Conservation (phyloP, 306 rosid species). For the Clitoria ternatea region DNA sequence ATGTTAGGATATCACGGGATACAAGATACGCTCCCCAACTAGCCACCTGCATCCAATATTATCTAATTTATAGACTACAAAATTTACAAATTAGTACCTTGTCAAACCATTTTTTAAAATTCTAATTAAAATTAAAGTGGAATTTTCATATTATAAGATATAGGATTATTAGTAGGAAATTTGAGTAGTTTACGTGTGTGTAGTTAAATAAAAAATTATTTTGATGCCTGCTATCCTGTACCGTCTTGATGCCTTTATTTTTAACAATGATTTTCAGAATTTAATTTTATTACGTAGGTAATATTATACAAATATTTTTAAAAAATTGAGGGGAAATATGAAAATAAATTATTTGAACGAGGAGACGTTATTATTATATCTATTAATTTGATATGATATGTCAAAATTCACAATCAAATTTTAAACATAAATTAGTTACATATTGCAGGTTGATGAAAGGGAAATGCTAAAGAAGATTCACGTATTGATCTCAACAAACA, state of each 20-base stretch:
- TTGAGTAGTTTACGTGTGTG: not conserved
- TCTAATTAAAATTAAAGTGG: no score
- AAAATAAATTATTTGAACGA: not conserved
- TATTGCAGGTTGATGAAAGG: no score
- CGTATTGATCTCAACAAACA: no score
- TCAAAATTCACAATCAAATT: not conserved
- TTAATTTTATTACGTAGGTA: not conserved
- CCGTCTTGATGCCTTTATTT: no score
- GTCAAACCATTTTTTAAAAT: no score
- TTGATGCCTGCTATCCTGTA: no score
- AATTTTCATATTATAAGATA: no score
- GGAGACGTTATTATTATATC: no score
- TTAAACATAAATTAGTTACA: no score
- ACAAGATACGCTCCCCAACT: constrained; percentile 84
- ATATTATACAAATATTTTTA: not conserved
- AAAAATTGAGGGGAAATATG: not conserved
- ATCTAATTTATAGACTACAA: no score
- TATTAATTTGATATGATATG: not conserved
- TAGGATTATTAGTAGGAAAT: not conserved
- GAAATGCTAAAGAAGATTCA: no score
- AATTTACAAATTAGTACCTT: not conserved
- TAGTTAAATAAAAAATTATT: no score
- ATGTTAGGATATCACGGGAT: constrained; percentile 48
- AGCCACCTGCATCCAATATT: constrained; percentile 70
- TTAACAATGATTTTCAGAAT: not conserved